Evolutionary conservation across 192 early-diverging fungal species (phyloP).

Genomic region (Thoreauomyces humboldtii): DNA sequence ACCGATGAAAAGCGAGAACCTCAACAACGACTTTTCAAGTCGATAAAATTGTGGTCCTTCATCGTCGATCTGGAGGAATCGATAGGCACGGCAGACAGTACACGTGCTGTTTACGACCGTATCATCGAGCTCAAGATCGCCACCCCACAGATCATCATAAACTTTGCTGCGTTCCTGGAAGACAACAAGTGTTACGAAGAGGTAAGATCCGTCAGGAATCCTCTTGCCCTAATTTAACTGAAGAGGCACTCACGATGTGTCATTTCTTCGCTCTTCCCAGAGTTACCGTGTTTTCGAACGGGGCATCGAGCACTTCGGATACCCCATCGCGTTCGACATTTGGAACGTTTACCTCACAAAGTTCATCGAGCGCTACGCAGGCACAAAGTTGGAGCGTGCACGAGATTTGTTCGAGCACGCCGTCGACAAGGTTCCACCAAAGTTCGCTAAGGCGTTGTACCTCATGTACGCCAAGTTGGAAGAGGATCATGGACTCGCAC

Average conservation of each 20-base stretch:
- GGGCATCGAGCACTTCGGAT: constrained; percentile 94
- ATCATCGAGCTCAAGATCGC: constrained; percentile 93
- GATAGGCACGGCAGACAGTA: constrained; percentile 76
- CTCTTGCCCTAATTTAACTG: too few species aligned
- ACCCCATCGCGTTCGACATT: constrained; percentile 93
- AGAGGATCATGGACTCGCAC: constrained; percentile 85
- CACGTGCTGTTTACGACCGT: constrained; percentile 82
- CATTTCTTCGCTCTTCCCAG: too few species aligned
- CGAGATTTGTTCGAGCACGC: constrained; percentile 97
- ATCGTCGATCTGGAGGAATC: constrained; percentile 94
- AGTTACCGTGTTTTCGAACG: constrained; percentile 93
- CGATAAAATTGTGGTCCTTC: constrained; percentile 84
- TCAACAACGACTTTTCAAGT: constrained; percentile 81
- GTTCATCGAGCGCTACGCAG: constrained; percentile 84
- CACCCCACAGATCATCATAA: constrained; percentile 92
- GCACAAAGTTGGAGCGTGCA: constrained; percentile 81
- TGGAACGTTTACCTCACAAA: constrained; percentile 94
- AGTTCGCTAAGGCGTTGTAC: constrained; percentile 83
- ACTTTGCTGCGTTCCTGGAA: constrained; percentile 89
- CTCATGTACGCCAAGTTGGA: constrained; percentile 90
- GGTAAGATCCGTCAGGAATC: constrained; percentile 22
- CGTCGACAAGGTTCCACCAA: constrained; percentile 76
- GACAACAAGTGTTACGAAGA: constrained; percentile 91
- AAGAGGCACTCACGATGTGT: too few species aligned
- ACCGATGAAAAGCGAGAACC: constrained; percentile 77